phyloP scores from a whole-genome alignment of 2,329 filamentous ascomycete genomes.

The Tolypocladium paradoxum region DNA sequence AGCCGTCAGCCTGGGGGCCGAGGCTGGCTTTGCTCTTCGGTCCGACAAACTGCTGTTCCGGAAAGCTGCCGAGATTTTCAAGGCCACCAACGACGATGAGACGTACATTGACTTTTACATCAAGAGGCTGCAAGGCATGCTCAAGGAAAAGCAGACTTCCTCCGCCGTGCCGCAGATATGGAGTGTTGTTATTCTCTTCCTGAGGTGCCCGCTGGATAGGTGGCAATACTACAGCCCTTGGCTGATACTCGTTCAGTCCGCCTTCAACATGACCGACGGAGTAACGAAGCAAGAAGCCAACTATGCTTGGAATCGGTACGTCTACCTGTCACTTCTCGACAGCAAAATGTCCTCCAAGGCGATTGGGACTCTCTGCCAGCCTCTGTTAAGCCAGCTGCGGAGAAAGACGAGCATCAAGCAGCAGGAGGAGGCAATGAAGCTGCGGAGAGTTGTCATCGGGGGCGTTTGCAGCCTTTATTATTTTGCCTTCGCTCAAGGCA shows the following conservation, averaged over 20 bases:
- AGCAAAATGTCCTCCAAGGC: slow-evolving; percentile 37
- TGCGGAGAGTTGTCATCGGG: slow-evolving; percentile 47
- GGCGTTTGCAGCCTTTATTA: slow-evolving; percentile 75
- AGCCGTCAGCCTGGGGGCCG: slow-evolving; percentile 63
- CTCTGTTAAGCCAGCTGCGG: slow-evolving; percentile 57
- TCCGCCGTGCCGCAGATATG: slow-evolving; percentile 75
- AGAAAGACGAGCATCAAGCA: slow-evolving; percentile 49
- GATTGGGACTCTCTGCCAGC: slow-evolving; percentile 45
- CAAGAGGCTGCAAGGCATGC: slow-evolving; percentile 56
- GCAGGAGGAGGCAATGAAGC: slow-evolving; percentile 35
- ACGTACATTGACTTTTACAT: slow-evolving; percentile 62
- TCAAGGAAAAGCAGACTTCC: slow-evolving; percentile 40
- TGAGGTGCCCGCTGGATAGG: slow-evolving; percentile 53
- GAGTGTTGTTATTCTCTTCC: slow-evolving; percentile 69
- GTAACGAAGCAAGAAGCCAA: slow-evolving; percentile 67
- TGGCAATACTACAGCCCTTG: slow-evolving; percentile 69
- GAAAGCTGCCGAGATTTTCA: slow-evolving; percentile 53
- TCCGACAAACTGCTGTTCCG: slow-evolving; percentile 57
- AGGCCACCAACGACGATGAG: slow-evolving; percentile 37
- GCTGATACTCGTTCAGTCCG: slow-evolving; percentile 69
- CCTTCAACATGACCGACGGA: slow-evolving; percentile 70
- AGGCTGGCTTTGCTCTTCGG: slow-evolving; percentile 59
- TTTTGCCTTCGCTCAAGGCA: slow-evolving; percentile 66
- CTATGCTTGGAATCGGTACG: slow-evolving; percentile 74
- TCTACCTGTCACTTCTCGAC: slow-evolving; percentile 61